phyloP scores from a whole-genome alignment of 176 grass and related monocot genomes.

The Aegilops sharonensis region DNA sequence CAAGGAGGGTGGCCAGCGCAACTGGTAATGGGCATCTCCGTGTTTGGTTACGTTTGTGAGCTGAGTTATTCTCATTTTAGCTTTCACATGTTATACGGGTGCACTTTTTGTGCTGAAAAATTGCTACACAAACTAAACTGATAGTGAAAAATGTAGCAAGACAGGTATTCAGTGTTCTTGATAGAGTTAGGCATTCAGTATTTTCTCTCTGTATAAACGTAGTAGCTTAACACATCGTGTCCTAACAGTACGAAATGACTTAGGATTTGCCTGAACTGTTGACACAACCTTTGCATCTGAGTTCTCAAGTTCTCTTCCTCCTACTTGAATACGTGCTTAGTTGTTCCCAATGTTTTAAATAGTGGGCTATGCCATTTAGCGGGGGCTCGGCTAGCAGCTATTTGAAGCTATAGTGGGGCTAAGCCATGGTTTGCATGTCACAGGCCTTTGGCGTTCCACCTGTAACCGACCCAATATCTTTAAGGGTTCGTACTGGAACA shows the following conservation, averaged over 20 bases:
- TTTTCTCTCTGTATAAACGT: background rate
- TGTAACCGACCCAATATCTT: too few species aligned
- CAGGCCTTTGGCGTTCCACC: too few species aligned
- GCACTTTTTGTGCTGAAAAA: background rate
- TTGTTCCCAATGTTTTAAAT: background rate
- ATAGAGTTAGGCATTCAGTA: background rate
- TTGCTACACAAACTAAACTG: background rate
- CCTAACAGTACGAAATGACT: background rate
- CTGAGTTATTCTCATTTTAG: background rate
- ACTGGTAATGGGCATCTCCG: constrained; percentile 50
- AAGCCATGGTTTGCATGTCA: too few species aligned
- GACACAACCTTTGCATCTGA: background rate
- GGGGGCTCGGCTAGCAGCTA: too few species aligned
- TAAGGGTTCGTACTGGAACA: too few species aligned
- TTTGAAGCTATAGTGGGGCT: too few species aligned
- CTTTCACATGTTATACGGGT: background rate
- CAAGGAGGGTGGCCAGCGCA: constrained; percentile 89
- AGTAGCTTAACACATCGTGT: background rate
- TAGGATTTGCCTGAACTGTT: background rate
- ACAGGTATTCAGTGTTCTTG: background rate
- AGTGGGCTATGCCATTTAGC: too few species aligned
- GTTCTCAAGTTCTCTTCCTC: background rate
- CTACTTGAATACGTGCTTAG: background rate
- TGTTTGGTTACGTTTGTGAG: background rate
- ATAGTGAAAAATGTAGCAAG: background rate